Conservation (phyloP, 2,329 filamentous ascomycete species). For the Diaporthe amygdali region DNA sequence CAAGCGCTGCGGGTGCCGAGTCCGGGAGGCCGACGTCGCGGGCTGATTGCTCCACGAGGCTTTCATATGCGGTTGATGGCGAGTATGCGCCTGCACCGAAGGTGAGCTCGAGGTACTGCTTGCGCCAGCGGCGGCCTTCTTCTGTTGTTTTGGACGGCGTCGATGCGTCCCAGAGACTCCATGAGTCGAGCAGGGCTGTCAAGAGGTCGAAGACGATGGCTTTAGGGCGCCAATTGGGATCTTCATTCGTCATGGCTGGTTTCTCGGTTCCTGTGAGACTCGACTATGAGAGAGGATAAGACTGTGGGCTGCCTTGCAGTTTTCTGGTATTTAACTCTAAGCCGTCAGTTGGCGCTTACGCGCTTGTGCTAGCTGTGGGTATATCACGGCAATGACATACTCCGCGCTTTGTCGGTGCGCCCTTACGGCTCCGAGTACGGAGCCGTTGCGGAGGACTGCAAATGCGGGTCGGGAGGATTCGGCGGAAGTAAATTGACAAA, state of each 20-base stretch:
- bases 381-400: background rate
- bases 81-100: constrained; percentile 39
- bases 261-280: too few species aligned
- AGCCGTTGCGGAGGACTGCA: constrained; percentile 3
- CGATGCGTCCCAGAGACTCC: constrained; percentile 42
- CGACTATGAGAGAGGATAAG: too few species aligned
- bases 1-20: constrained; percentile 34
- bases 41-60: constrained; percentile 36
- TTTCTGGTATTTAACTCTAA: background rate
- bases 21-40: constrained; percentile 35
- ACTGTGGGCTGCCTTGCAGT: background rate
- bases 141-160: constrained; percentile 31
- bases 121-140: constrained; percentile 41
- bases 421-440: background rate
- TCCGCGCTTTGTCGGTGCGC: background rate
- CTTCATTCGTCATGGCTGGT: background rate
- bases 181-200: constrained; percentile 45
- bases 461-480: background rate
- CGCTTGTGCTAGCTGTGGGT: background rate
- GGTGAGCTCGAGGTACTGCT: constrained; percentile 43
- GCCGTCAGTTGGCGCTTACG: background rate
- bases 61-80: constrained; percentile 34
- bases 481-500: too few species aligned
- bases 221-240: constrained; percentile 34
- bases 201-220: constrained; percentile 47